phyloP scores from a whole-genome alignment of 2,329 filamentous ascomycete genomes.

The Raffaelea albimanens region DNA sequence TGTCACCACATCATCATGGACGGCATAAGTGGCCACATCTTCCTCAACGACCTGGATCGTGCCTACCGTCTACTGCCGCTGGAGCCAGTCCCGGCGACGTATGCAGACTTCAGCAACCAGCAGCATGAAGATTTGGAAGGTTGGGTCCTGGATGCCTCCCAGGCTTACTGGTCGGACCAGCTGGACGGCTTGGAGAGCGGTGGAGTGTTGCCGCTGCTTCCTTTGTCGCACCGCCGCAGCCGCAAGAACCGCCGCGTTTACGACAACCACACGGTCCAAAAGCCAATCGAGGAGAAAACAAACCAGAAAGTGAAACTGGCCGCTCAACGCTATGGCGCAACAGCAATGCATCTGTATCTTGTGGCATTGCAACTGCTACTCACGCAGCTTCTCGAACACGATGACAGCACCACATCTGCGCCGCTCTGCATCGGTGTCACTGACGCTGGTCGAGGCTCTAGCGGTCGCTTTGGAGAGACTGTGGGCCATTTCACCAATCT shows the following conservation, averaged over 20 bases:
- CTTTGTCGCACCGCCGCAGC: conserved; percentile 15
- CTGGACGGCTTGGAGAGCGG: not conserved
- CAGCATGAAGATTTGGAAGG: not conserved
- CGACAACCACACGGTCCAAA: not conserved
- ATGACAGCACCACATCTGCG: too few relatives aligned
- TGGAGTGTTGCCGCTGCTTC: conserved; percentile 22
- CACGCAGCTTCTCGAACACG: conserved; percentile 9
- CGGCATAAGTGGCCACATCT: conserved; percentile 30
- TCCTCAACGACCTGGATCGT: conserved; percentile 33
- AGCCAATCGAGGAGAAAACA: accelerated
- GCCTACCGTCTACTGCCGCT: conserved; percentile 22
- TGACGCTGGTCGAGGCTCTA: conserved; percentile 22
- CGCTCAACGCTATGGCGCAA: conserved; percentile 10
- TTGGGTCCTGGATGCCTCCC: not conserved
- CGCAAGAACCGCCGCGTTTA: conserved; percentile 12
- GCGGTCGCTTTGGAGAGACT: conserved; percentile 11
- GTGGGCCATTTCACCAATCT: conserved; percentile 30
- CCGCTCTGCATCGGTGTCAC: conserved; percentile 31
- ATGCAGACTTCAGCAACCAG: not conserved
- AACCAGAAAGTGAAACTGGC: not conserved
- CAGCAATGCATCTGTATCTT: conserved; percentile 24
- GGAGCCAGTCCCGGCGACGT: not conserved
- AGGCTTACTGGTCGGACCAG: not conserved
- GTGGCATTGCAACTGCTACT: conserved; percentile 22
- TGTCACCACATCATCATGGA: conserved; percentile 44